Percentiles rank a stretch among this genome's conserved stretches.
Conservation (phyloP, 768 basidiomycete species). For the Russula compacta region DNA sequence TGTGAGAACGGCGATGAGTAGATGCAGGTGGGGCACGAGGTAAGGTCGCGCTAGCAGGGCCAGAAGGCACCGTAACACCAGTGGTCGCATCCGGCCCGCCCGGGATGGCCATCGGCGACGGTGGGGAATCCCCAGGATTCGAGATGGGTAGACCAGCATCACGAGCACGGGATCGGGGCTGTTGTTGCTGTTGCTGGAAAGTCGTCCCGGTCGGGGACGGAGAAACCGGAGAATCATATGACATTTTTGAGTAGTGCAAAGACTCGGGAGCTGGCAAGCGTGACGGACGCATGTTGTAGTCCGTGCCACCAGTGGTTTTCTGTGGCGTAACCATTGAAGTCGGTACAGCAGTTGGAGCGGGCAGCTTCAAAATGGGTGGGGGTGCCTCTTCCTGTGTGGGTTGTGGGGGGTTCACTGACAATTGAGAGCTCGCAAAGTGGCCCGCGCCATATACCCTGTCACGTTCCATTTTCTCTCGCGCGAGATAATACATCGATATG, state of each 20-base stretch:
- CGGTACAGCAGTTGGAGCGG: slow-evolving; percentile 13
- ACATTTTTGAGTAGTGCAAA: slow-evolving; percentile 73
- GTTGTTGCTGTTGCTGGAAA: slow-evolving; percentile 47
- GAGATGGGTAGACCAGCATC: slow-evolving; percentile 48
- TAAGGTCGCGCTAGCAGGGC: slow-evolving; percentile 29
- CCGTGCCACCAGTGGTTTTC: slow-evolving; percentile 42
- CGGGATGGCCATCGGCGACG: not conserved
- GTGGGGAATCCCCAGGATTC: slow-evolving; percentile 27
- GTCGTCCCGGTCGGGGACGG: slow-evolving; percentile 52
- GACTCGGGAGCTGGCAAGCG: slow-evolving; percentile 74
- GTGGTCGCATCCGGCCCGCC: not conserved
- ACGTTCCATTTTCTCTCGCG: slow-evolving; percentile 90
- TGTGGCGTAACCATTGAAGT: slow-evolving; percentile 27
- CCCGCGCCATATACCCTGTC: slow-evolving; percentile 91
- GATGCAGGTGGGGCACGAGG: slow-evolving; percentile 70
- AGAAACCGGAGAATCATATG: slow-evolving; percentile 51
- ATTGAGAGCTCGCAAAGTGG: slow-evolving; percentile 86
- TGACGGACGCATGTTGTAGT: slow-evolving; percentile 79
- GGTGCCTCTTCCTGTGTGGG: slow-evolving; percentile 16
- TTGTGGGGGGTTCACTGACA: slow-evolving; percentile 33
- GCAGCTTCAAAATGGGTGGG: slow-evolving; percentile 21
- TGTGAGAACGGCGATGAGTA: slow-evolving; percentile 76
- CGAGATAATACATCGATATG: slow-evolving; percentile 93
- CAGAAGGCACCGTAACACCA: slow-evolving; percentile 6
- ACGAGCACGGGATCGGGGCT: slow-evolving; percentile 52